phyloP scores from a whole-genome alignment of 352 stramenopile genomes.

The Aphanomyces astaci region DNA sequence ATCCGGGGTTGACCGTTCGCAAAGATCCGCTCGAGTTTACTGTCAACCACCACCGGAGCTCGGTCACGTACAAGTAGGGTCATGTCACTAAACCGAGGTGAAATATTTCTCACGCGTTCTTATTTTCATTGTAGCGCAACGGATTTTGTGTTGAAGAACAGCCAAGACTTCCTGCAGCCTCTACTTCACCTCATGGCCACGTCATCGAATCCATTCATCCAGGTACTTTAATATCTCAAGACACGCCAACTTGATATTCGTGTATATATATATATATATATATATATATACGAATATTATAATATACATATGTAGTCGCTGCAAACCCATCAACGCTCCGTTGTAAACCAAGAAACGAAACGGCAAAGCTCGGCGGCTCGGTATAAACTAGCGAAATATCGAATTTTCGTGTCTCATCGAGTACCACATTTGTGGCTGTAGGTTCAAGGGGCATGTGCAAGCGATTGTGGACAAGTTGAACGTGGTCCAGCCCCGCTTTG shows the following conservation, averaged over 20 bases:
- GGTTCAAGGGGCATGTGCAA: constrained; percentile 12
- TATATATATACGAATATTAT: background rate
- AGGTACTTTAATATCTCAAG: background rate
- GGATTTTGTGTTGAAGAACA: constrained; percentile 20
- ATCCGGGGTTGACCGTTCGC: background rate
- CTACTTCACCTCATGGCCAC: background rate
- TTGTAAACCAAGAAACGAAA: background rate
- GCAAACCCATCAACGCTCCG: background rate
- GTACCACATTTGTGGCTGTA: too few species aligned
- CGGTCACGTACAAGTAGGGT: constrained; percentile 13
- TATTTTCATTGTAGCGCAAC: background rate
- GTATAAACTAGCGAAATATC: background rate
- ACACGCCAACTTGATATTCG: too few species aligned
- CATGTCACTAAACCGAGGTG: background rate
- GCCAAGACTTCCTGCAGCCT: background rate
- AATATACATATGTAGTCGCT: background rate
- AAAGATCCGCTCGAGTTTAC: constrained; percentile 16
- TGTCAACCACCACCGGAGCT: constrained; percentile 5
- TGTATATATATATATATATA: too few species aligned
- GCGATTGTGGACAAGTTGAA: background rate
- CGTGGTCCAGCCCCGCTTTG: constrained; percentile 7
- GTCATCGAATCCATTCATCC: constrained; percentile 2
- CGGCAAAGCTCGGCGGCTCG: constrained; percentile 8
- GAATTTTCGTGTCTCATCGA: background rate
- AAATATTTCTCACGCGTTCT: too few species aligned